A percentile compares a stretch with the other conserved stretches of the same genome.
Evolutionary conservation across 495 filamentous ascomycete genomes (phyloP).

Genomic region (Halenospora varia): DNA sequence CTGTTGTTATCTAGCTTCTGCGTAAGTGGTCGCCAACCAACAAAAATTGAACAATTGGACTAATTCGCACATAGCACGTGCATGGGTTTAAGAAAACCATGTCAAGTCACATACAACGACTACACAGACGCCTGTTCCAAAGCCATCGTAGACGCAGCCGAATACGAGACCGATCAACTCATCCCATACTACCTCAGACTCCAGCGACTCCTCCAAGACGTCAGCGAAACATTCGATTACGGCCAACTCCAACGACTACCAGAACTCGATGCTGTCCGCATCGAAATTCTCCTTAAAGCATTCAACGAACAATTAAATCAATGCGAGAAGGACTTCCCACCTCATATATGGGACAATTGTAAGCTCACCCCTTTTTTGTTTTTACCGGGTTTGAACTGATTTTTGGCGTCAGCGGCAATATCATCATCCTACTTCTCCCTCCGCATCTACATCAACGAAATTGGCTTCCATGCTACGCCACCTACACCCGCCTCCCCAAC

Average conservation of each 20-base stretch:
- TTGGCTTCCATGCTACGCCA: constrained; percentile 8
- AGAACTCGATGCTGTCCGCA: constrained; percentile 5
- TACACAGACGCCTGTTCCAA: constrained; percentile 15
- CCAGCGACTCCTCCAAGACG: constrained; percentile 16
- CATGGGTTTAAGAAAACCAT: constrained; percentile 16
- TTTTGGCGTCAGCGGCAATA: constrained; percentile 12
- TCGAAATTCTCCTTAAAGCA: constrained; percentile 13
- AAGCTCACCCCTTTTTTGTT: background rate
- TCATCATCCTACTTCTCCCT: constrained; percentile 7
- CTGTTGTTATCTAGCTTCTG: constrained; percentile 27
- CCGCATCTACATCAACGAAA: constrained; percentile 19
- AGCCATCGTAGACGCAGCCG: constrained; percentile 1
- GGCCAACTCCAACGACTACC: background rate
- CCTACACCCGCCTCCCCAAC: too few relatives aligned
- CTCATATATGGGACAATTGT: constrained; percentile 18
- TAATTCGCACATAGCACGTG: constrained; percentile 7
- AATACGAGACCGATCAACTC: constrained; percentile 12
- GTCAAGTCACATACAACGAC: constrained; percentile 5
- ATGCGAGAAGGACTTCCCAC: constrained; percentile 10
- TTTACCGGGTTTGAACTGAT: background rate
- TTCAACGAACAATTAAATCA: constrained; percentile 15
- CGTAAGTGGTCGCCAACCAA: constrained; percentile 16
- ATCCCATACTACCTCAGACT: constrained; percentile 17
- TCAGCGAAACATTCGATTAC: constrained; percentile 18
- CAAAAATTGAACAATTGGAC: too few relatives aligned